These are phyloP conservation scores for Globisporangium takayamanum DNA, from an alignment of 352 stramenopile species.

Conservation along the genomic window DNA sequence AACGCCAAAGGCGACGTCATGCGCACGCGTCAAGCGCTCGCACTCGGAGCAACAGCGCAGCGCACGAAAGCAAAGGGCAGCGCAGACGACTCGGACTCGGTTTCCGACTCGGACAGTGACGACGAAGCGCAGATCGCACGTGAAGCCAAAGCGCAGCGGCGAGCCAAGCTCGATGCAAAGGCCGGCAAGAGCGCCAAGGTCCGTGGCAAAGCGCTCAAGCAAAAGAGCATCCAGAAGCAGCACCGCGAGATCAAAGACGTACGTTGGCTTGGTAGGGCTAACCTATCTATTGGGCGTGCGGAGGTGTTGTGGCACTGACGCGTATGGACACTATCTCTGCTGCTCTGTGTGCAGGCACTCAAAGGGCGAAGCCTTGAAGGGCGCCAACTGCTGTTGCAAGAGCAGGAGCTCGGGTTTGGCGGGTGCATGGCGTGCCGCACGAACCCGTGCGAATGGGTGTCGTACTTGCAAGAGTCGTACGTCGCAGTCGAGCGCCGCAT, in stretches of 20 bases:
- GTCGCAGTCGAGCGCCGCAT: slow-evolving; percentile 50
- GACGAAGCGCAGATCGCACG: slow-evolving; percentile 62
- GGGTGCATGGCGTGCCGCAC: slow-evolving; percentile 81
- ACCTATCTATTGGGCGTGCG: neutral
- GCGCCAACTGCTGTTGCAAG: slow-evolving; percentile 47
- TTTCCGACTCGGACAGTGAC: slow-evolving; percentile 69
- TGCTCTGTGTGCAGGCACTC: slow-evolving; percentile 22
- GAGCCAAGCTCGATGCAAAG: slow-evolving; percentile 26
- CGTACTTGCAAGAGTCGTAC: slow-evolving; percentile 50
- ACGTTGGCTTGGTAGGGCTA: slow-evolving; percentile 1
- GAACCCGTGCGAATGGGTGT: slow-evolving; percentile 60
- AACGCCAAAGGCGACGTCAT: slow-evolving; percentile 10
- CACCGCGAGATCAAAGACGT: slow-evolving; percentile 69
- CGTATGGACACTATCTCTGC: neutral
- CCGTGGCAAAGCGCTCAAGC: slow-evolving; percentile 43
- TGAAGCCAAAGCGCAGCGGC: slow-evolving; percentile 28
- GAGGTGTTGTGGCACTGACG: neutral
- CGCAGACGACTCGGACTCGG: slow-evolving; percentile 15
- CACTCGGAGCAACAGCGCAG: neutral
- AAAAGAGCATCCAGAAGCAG: slow-evolving; percentile 65
- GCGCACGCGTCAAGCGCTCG: slow-evolving; percentile 5
- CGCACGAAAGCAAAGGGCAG: neutral
- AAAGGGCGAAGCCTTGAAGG: slow-evolving; percentile 58
- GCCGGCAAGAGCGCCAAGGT: slow-evolving; percentile 26
- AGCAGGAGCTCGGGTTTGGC: slow-evolving; percentile 59